Percentiles rank a stretch among this genome's conserved stretches.
phyloP scores from a whole-genome alignment of 345 rosid species.

The Cardamine chenopodiifolia region DNA sequence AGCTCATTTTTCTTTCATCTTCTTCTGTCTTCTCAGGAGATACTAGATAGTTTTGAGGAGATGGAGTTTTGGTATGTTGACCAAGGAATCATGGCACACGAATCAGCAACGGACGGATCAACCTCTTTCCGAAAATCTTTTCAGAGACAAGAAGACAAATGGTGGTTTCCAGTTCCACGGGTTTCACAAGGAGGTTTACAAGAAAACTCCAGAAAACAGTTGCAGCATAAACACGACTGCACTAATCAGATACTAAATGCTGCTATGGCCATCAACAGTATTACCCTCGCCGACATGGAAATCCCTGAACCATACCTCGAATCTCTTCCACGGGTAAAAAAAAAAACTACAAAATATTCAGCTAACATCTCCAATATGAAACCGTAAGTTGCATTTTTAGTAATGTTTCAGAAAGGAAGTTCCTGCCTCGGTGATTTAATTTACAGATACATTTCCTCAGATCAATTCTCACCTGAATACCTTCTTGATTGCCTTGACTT shows the following conservation, averaged over 20 bases:
- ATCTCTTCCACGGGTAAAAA: constrained; percentile 83
- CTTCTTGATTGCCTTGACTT: constrained; percentile 90
- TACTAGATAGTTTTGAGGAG: constrained; percentile 76
- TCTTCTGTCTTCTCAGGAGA: constrained; percentile 60
- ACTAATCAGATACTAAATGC: constrained; percentile 98
- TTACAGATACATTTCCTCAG: constrained; percentile 78
- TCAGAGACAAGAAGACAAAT: constrained; percentile 96
- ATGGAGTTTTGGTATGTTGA: constrained; percentile 96
- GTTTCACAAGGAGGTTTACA: constrained; percentile 80
- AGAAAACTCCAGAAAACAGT: constrained; percentile 72
- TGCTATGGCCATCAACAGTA: constrained; percentile 94
- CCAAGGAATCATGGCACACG: constrained; percentile 82
- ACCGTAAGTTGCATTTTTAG: neutral
- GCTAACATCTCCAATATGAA: neutral
- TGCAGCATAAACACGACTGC: constrained; percentile 92
- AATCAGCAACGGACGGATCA: constrained; percentile 73
- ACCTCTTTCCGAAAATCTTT: constrained; percentile 67
- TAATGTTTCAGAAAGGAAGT: constrained; percentile 79
- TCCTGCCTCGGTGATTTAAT: constrained; percentile 81
- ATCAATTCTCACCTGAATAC: constrained; percentile 83
- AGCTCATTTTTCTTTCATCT: neutral
- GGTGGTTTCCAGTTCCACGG: constrained; percentile 99
- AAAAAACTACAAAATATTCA: neutral
- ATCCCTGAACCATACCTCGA: constrained; percentile 84
- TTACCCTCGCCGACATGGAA: constrained; percentile 81